These are phyloP conservation scores for Fusarium sp. DNA, from an alignment of 2,329 filamentous ascomycete genomes.

Conservation along the genomic window DNA sequence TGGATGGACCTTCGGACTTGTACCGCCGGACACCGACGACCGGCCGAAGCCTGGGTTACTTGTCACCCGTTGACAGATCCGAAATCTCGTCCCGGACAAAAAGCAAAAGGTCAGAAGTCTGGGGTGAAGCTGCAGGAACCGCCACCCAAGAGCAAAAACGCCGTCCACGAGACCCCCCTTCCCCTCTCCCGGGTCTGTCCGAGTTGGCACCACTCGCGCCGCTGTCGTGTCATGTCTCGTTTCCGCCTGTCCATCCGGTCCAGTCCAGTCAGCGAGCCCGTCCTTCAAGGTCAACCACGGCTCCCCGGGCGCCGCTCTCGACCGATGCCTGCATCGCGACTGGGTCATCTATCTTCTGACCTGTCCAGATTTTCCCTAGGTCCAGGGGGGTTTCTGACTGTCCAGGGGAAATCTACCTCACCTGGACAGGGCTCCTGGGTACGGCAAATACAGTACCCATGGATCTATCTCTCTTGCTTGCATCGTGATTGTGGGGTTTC, in stretches of 20 bases:
- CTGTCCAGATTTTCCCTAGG: slow-evolving; percentile 18
- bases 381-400: neutral
- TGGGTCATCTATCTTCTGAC: slow-evolving; percentile 32
- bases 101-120: slow-evolving; percentile 17
- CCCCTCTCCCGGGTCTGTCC: slow-evolving; percentile 42
- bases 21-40: slow-evolving; percentile 32
- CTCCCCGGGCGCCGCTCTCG: slow-evolving; percentile 28
- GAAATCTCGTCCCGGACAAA: slow-evolving; percentile 16
- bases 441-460: neutral
- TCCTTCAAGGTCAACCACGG: slow-evolving; percentile 13
- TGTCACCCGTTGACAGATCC: slow-evolving; percentile 23
- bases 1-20: neutral
- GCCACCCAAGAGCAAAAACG: slow-evolving; percentile 28
- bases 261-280: neutral
- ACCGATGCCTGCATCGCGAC: slow-evolving; percentile 42
- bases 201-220: slow-evolving; percentile 43
- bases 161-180: slow-evolving; percentile 41
- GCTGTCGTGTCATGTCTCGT: slow-evolving; percentile 34
- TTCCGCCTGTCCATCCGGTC: slow-evolving; percentile 19
- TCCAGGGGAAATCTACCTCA: neutral
- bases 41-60: slow-evolving; percentile 17
- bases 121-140: slow-evolving; percentile 43
- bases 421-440: neutral
- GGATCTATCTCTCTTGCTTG: slow-evolving; percentile 11
- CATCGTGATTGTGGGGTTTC: slow-evolving; percentile 30